Evolutionary conservation across 148 eudicot genomes (phyloP), one percentile per base, ranked within the genome.

Genomic region (Camellia japonica): DNA sequence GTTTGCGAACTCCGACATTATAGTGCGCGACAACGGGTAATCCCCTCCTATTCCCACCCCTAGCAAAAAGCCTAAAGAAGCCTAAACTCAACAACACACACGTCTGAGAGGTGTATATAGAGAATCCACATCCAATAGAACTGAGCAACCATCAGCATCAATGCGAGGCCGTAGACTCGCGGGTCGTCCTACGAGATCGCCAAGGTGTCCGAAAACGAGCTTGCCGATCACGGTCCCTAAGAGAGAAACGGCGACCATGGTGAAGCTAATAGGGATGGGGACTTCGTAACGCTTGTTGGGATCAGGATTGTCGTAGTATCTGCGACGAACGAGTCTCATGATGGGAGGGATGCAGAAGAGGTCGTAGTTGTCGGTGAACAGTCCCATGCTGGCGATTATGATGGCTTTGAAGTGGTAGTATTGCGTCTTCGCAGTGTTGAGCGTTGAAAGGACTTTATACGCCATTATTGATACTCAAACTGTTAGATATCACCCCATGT

Each of bases 1-100:
- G 63, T 89, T 91, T 0, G 94, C 87, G 54, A 86, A 91, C 83
- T 91, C 94, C 3, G 94, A 89, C 92, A 91, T 91, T 60, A 91
- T 84, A 3, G 94, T 89, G n/a, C 30, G 94, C 3, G 94, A 89
- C 16, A 89, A 54, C 4, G 94, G 94, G 63, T 91, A 91, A 49
- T 89, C 94, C 9, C 94, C 90, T 0, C 94, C 94, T 19, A 89
- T 89, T 13, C 94, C 94, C 0, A 91, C 18, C 44, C 94, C 92
- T 0, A 89, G 75, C 42, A 80, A 5, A 75, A 91, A 88, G n/a
- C 80, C 94, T 68, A 38, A 91, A 91, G 46, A 91, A 86, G 5
- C 73, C 81, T 2, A 91, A 73, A 77, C 85, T 84, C 42, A 58
- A 30, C 10, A 89, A 19, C 10, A 91, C 90, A 43, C 81, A 89